Evolutionary conservation across 257 asterid species (phyloP).

Genomic region (Osmanthus fragrans): DNA sequence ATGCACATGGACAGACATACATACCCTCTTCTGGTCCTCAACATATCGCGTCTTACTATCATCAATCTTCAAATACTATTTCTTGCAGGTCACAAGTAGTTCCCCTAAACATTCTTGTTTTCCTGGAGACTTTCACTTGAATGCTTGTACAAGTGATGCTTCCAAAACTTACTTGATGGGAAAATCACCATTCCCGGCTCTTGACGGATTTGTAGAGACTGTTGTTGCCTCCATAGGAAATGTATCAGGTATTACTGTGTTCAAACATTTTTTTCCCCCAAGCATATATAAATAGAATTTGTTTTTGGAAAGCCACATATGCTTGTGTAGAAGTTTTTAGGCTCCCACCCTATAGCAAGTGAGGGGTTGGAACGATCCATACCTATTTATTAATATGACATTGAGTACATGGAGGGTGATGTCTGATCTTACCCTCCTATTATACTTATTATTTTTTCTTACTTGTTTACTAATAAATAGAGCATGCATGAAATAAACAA

Average conservation of each 20-base stretch:
- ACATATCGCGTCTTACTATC: conserved; percentile 1
- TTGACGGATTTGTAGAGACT: conserved; percentile 69
- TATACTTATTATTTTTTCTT: no score
- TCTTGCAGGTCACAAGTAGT: conserved; percentile 46
- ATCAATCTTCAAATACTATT: conserved; percentile 20
- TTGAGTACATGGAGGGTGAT: no score
- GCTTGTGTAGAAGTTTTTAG: not conserved
- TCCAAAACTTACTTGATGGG: conserved; percentile 72
- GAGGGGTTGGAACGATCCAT: not conserved
- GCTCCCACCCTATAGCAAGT: not conserved
- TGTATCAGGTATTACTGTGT: conserved; percentile 54
- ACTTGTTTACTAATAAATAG: no score
- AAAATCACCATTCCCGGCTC: conserved; percentile 80
- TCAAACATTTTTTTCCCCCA: conserved; percentile 17
- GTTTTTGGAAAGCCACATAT: not conserved
- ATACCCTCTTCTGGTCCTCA: conserved; percentile 3
- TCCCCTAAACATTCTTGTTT: conserved; percentile 30
- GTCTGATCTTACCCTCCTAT: no score
- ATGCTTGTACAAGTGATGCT: conserved; percentile 54
- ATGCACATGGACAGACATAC: not conserved
- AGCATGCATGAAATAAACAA: no score
- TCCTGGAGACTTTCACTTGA: conserved; percentile 42
- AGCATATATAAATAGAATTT: not conserved
- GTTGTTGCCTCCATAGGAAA: conserved; percentile 75
- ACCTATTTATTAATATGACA: not conserved